Base-by-base conservation (phyloP, 2,329 filamentous ascomycete species). In the Microsporum canis region DNA sequence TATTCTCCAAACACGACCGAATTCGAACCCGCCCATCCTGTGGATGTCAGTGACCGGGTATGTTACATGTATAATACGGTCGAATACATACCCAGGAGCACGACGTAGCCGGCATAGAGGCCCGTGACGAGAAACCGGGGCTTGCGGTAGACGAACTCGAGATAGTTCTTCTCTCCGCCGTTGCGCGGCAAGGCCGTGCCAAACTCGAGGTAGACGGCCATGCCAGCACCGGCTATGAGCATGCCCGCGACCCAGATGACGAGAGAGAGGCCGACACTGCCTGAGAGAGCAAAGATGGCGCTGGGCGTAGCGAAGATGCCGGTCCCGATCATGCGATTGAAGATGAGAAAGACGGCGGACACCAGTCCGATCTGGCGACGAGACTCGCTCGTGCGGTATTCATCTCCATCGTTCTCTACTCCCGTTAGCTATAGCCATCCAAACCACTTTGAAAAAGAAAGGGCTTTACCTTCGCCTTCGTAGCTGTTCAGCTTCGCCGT, bases 1-100 rank as follows among this genome's bases (percentile, higher is more conserved):
- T 88, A 88, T 69, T 87, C 84, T 63, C 85, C 85, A 65, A 88
- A 88, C 43, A 88, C 80, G 64, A 88, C 82, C 0, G 82, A 86
- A 71, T 88, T 88, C 12, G 82, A 82, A 5, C 82, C 82, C 0
- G 84, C 83, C 83, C 84, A 87, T 10, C 62, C 62, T 63, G 41
- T 7, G 38, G 14, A 0, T 12, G 14, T 66, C 65, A 33, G 7
- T 14, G 7, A 33, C 3, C 43, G 12, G 31, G 10, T 33, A 5
- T 36, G 51, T 38, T 8, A 59, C 12, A 36, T 36, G 17, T 7
- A 38, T 55, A 17, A 12, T 33, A 14, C 8, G 10, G 31, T 14
- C 29, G 72, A 69, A 5, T 70, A 73, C 67, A 74, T 76, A 31
- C 75, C 75, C 3, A 77, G 69, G 4, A 77, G 67, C 7, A 77